These are phyloP conservation scores for Cutaneotrichosporon arboriforme DNA, from an alignment of 1,284 basidiomycete genomes.

Conservation along the genomic window DNA sequence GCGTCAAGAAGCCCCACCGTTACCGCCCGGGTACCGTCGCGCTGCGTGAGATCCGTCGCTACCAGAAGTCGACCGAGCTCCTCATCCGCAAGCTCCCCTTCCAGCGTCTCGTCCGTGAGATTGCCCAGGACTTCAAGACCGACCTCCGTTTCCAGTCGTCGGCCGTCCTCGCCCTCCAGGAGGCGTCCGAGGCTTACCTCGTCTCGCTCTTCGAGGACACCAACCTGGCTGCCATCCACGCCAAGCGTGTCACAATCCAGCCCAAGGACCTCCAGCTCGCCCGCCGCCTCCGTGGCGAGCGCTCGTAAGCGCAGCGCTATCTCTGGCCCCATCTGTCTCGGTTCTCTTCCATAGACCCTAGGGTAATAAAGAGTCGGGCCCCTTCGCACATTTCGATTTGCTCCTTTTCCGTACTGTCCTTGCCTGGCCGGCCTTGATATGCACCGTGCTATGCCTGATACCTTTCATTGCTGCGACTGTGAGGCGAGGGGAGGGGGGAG, in stretches of 20 bases:
- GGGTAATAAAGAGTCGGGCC: neutral
- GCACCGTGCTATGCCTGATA: constrained; percentile 13
- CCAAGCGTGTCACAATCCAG: constrained; percentile 78
- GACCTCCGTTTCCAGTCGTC: constrained; percentile 91
- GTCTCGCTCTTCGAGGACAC: constrained; percentile 69
- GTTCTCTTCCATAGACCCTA: no score
- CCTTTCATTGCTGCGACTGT: neutral
- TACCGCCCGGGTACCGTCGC: constrained; percentile 57
- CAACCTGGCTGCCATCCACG: constrained; percentile 87
- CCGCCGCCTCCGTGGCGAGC: constrained; percentile 70
- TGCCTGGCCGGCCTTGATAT: constrained; percentile 13
- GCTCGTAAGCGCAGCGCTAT: constrained; percentile 57
- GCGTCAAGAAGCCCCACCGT: constrained; percentile 60
- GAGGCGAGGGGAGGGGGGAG: no score
- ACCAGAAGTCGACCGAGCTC: constrained; percentile 73
- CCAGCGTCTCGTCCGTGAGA: constrained; percentile 80
- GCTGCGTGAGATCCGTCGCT: constrained; percentile 55
- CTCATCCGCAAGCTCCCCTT: constrained; percentile 89
- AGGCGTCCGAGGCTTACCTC: constrained; percentile 86
- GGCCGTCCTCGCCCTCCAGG: constrained; percentile 82
- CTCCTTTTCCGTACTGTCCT: constrained; percentile 14
- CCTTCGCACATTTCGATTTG: constrained; percentile 17
- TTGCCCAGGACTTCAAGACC: constrained; percentile 64
- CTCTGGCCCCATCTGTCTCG: neutral
- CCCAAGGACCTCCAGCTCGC: constrained; percentile 75